Evolutionary conservation across 2,329 filamentous ascomycete species (phyloP).

Genomic region (Verticillium nubilum): DNA sequence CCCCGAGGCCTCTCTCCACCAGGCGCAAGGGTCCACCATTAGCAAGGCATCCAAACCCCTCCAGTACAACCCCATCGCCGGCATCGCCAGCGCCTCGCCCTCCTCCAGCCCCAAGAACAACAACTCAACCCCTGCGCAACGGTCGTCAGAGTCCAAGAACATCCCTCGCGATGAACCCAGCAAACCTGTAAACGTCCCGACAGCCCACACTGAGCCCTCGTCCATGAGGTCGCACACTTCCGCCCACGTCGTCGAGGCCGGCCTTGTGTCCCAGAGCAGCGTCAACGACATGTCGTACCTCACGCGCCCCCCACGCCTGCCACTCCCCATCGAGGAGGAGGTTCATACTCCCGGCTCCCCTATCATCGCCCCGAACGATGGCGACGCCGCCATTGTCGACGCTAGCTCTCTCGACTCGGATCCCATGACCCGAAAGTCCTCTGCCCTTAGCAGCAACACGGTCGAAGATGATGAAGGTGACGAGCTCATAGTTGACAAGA

Average conservation of each 20-base stretch:
- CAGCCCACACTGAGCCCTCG: constrained; percentile 26
- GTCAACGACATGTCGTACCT: constrained; percentile 59
- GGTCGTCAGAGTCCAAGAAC: constrained; percentile 18
- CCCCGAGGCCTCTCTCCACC: constrained; percentile 56
- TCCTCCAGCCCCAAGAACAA: constrained; percentile 15
- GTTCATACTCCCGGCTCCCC: constrained; percentile 85
- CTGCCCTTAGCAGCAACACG: constrained; percentile 55
- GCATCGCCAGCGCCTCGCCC: constrained; percentile 40
- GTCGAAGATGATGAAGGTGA: constrained; percentile 75
- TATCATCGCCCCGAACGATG: constrained; percentile 69
- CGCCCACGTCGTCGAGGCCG: constrained; percentile 31
- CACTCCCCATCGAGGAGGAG: constrained; percentile 90
- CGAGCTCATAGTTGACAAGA: constrained; percentile 70
- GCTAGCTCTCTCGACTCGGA: constrained; percentile 46
- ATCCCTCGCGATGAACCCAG: constrained; percentile 30
- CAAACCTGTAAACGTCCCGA: constrained; percentile 55
- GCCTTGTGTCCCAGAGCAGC: constrained; percentile 48
- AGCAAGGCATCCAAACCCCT: constrained; percentile 38
- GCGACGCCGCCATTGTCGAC: constrained; percentile 50
- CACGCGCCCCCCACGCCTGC: constrained; percentile 76
- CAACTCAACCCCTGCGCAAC: constrained; percentile 9
- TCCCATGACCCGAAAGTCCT: constrained; percentile 47
- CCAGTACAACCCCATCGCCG: constrained; percentile 41
- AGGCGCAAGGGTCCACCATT: constrained; percentile 52
- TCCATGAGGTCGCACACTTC: constrained; percentile 30